These are phyloP conservation scores for Penicillium flavigenum DNA, from an alignment of 495 filamentous ascomycete species.

Conservation along the genomic window DNA sequence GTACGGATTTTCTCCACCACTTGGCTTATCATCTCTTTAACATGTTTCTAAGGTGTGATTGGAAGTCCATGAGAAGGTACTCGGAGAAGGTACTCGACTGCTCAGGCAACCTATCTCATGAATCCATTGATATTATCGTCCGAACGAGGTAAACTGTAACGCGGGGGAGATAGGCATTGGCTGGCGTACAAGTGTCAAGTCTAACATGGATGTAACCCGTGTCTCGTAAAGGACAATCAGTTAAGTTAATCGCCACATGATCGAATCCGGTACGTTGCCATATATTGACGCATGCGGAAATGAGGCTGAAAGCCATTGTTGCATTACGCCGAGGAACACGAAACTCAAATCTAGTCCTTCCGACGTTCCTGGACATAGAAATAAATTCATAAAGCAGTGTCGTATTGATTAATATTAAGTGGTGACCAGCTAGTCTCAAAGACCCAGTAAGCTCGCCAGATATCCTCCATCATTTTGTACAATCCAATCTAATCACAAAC, in stretches of 20 bases:
- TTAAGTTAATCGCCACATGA: neutral
- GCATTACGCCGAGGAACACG: neutral
- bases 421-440: constrained; percentile 2
- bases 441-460: constrained; percentile 11
- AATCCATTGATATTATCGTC: too few relatives aligned
- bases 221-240: neutral
- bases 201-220: too few relatives aligned
- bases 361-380: neutral
- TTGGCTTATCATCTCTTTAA: too few relatives aligned
- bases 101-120: too few relatives aligned
- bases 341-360: neutral
- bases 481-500: constrained; percentile 22
- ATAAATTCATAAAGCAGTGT: neutral
- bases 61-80: too few relatives aligned
- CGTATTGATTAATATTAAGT: constrained; percentile 11
- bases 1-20: too few relatives aligned
- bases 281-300: constrained; percentile 3
- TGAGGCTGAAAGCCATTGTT: constrained; percentile 6
- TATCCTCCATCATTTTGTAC: constrained; percentile 18
- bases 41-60: too few relatives aligned
- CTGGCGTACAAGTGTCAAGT: too few relatives aligned
- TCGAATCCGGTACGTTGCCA: neutral
- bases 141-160: too few relatives aligned
- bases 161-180: too few relatives aligned
- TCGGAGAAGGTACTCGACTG: too few relatives aligned